Conservation (phyloP, 495 filamentous ascomycete species). For the Aspergillus homomorphus region DNA sequence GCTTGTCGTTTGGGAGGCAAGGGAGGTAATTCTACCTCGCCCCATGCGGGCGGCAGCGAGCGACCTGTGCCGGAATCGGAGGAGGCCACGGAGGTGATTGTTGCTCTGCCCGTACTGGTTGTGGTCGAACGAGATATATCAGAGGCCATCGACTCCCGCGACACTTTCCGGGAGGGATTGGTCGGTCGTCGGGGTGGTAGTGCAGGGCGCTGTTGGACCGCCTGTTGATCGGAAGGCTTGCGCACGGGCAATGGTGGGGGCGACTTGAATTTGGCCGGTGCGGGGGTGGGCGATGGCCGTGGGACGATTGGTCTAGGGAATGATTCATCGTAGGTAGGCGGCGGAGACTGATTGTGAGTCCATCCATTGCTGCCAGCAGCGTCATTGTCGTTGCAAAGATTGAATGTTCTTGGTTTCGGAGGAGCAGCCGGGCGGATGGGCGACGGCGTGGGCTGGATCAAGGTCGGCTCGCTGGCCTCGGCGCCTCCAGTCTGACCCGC, state of each 20-base stretch:
- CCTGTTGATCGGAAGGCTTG: slow-evolving; percentile 29
- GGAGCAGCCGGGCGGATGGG: slow-evolving; percentile 35
- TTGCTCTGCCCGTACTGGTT: slow-evolving; percentile 36
- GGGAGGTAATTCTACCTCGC: slow-evolving; percentile 40
- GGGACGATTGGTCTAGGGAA: slow-evolving; percentile 23
- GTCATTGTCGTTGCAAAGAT: slow-evolving; percentile 18
- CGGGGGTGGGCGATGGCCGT: slow-evolving; percentile 22
- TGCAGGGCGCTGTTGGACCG: slow-evolving; percentile 38
- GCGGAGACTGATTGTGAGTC: slow-evolving; percentile 1
- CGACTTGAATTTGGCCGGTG: slow-evolving; percentile 33
- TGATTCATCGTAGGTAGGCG: slow-evolving; percentile 6
- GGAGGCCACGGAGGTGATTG: slow-evolving; percentile 33
- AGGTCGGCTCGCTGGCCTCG: slow-evolving; percentile 19
- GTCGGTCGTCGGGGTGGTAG: slow-evolving; percentile 42
- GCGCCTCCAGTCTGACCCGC: slow-evolving; percentile 39
- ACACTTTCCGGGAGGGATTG: slow-evolving; percentile 24
- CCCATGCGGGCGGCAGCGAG: slow-evolving; percentile 42
- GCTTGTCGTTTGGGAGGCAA: slow-evolving; percentile 41
- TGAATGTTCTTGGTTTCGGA: slow-evolving; percentile 19
- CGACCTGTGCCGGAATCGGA: slow-evolving; percentile 26
- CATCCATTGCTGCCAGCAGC: slow-evolving; percentile 47
- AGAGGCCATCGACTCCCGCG: slow-evolving; percentile 37
- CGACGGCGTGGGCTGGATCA: slow-evolving; percentile 23
- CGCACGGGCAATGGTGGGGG: slow-evolving; percentile 55
- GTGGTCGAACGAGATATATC: slow-evolving; percentile 37